A percentile compares a stretch with the other conserved stretches of the same genome.
Conservation (phyloP, 1,139 yeast genomes). For the Saccharomyces hybrid region DNA sequence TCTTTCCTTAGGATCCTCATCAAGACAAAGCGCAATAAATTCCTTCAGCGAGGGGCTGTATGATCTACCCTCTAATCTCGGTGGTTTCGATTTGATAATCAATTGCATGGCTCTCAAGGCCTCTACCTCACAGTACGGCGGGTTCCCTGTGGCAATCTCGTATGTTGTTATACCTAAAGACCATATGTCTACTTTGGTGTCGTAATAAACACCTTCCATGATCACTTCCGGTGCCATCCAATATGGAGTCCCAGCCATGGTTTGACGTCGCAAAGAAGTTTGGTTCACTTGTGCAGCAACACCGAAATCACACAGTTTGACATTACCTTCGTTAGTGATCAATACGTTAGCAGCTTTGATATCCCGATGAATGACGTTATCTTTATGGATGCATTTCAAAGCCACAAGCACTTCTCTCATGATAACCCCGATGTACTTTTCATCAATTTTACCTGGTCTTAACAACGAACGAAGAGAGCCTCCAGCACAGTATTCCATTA, state of each 20-base stretch:
- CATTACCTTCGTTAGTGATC: slow-evolving; percentile 81
- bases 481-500: slow-evolving; percentile 97
- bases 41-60: slow-evolving; percentile 74
- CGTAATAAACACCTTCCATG: slow-evolving; percentile 81
- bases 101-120: slow-evolving; percentile 92
- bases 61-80: slow-evolving; percentile 84
- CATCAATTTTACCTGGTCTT: slow-evolving; percentile 85
- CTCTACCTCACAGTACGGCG: slow-evolving; percentile 94
- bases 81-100: slow-evolving; percentile 88
- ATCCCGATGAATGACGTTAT: slow-evolving; percentile 92
- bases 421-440: slow-evolving; percentile 73
- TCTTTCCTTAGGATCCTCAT: slow-evolving; percentile 86
- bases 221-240: slow-evolving; percentile 99
- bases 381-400: slow-evolving; percentile 69
- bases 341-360: slow-evolving; percentile 92
- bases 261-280: slow-evolving; percentile 71
- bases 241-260: slow-evolving; percentile 98
- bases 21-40: slow-evolving; percentile 82
- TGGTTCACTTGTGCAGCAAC: slow-evolving; percentile 90
- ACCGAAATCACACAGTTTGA: slow-evolving; percentile 93
- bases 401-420: slow-evolving; percentile 76
- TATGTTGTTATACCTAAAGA: slow-evolving; percentile 87
- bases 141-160: slow-evolving; percentile 95
- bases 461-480: slow-evolving; percentile 85
- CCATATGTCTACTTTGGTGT: slow-evolving; percentile 87